phyloP scores from a whole-genome alignment of 2,329 filamentous ascomycete species.

The Talaromyces piceae region DNA sequence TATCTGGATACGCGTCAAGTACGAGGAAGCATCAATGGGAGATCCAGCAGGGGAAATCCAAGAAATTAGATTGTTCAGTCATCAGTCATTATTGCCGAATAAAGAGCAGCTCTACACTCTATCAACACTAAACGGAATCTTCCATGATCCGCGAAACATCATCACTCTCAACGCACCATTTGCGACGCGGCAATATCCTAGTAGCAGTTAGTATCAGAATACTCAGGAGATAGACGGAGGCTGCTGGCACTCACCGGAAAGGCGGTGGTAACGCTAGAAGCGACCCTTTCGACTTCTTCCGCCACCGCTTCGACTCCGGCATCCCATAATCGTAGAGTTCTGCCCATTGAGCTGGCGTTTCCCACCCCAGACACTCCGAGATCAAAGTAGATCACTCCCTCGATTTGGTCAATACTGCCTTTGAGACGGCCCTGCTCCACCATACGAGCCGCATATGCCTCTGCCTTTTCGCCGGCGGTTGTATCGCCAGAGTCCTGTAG shows the following conservation, averaged over 20 bases:
- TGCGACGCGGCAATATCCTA: conserved; percentile 30
- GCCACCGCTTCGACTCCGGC: conserved; percentile 76
- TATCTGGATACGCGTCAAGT: background rate
- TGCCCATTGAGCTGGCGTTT: conserved; percentile 56
- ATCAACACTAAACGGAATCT: background rate
- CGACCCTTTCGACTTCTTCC: conserved; percentile 83
- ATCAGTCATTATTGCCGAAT: background rate
- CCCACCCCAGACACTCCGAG: conserved; percentile 59
- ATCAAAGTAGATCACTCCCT: conserved; percentile 80
- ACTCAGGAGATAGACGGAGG: background rate
- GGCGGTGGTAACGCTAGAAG: conserved; percentile 69
- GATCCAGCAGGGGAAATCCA: background rate
- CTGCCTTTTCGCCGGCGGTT: conserved; percentile 62
- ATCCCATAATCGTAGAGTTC: conserved; percentile 80
- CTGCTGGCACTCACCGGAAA: conserved; percentile 56
- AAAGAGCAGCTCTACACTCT: background rate
- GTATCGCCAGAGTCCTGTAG: conserved; percentile 48
- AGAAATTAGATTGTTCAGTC: background rate
- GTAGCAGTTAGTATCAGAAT: conserved; percentile 8
- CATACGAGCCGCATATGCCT: conserved; percentile 89
- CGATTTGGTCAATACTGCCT: conserved; percentile 91
- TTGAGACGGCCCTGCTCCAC: conserved; percentile 85
- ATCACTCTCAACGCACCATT: conserved; percentile 24
- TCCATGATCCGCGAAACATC: background rate
- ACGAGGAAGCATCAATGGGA: background rate